These are phyloP conservation scores for Pisolithus tinctorius DNA, from an alignment of 768 basidiomycete species.

Conservation along the genomic window DNA sequence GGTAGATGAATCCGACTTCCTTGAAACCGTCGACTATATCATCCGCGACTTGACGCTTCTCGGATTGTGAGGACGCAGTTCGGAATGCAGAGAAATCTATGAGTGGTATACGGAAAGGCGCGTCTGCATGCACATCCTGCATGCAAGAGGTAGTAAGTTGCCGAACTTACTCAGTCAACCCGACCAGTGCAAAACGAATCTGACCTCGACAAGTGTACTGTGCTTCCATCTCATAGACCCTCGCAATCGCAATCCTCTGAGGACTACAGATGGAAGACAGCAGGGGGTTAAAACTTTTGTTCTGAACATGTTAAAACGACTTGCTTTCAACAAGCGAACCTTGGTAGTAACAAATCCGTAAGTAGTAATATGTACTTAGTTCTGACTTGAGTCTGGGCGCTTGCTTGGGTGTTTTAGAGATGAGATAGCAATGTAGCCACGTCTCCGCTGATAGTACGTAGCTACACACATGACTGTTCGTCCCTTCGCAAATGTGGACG, in stretches of 20 bases:
- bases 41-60: conserved; percentile 57
- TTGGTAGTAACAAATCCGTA: too few species aligned
- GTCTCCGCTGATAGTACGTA: too few species aligned
- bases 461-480: too few species aligned
- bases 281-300: conserved; percentile 6
- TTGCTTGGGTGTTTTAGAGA: too few species aligned
- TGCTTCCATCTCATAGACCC: conserved; percentile 9
- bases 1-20: conserved; percentile 74
- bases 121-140: conserved; percentile 31
- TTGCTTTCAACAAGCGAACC: not conserved
- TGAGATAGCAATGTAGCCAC: too few species aligned
- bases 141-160: conserved; percentile 13
- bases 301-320: not conserved
- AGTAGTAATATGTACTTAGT: too few species aligned
- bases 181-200: not conserved
- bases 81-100: conserved; percentile 73
- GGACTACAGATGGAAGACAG: conserved; percentile 9
- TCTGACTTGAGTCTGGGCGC: too few species aligned
- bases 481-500: not conserved
- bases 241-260: conserved; percentile 1
- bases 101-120: conserved; percentile 60
- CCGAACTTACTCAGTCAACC: not conserved
- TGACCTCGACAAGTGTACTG: conserved; percentile 23
- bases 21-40: conserved; percentile 74
- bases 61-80: conserved; percentile 38